A percentile compares a stretch with the other conserved stretches of the same genome.
These are phyloP conservation scores for Russula griseocarnosa DNA, from an alignment of 768 basidiomycete genomes.

Conservation along the genomic window DNA sequence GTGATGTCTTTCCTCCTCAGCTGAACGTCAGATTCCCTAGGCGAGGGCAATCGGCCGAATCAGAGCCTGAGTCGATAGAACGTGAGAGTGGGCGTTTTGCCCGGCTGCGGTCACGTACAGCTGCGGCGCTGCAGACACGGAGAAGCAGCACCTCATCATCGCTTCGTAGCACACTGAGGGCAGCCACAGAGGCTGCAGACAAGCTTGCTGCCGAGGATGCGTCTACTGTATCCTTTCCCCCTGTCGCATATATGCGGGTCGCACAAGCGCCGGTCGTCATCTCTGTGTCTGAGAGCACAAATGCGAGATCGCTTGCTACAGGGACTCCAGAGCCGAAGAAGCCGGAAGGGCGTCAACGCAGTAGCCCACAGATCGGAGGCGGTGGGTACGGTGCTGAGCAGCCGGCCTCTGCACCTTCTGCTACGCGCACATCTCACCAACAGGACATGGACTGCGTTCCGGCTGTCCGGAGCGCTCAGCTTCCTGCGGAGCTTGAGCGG, in stretches of 20 bases:
- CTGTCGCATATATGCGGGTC: not conserved
- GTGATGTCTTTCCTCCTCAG: slow-evolving; percentile 14
- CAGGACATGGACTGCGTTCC: not conserved
- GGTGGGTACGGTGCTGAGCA: not conserved
- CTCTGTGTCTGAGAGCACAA: not conserved
- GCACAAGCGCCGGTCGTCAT: not conserved
- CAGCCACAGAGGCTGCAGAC: slow-evolving; percentile 15
- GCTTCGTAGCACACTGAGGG: slow-evolving; percentile 16
- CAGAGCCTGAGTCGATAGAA: slow-evolving; percentile 12
- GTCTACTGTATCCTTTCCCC: not conserved
- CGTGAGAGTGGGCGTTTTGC: slow-evolving; percentile 20
- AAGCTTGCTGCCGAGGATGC: slow-evolving; percentile 15
- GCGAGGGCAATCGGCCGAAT: slow-evolving; percentile 16
- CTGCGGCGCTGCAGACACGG: slow-evolving; percentile 4
- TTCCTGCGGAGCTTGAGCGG: not conserved
- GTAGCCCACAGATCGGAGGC: not conserved
- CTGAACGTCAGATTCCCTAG: slow-evolving; percentile 22
- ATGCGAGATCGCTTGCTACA: not conserved
- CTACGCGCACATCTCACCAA: not conserved
- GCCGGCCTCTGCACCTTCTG: not conserved
- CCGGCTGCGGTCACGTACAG: slow-evolving; percentile 5
- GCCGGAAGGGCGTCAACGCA: not conserved
- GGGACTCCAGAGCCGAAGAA: not conserved
- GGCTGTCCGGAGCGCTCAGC: not conserved
- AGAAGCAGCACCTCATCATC: slow-evolving; percentile 20